These are phyloP conservation scores for Nemania abortiva DNA, from an alignment of 2,329 filamentous ascomycete genomes.

Conservation along the genomic window DNA sequence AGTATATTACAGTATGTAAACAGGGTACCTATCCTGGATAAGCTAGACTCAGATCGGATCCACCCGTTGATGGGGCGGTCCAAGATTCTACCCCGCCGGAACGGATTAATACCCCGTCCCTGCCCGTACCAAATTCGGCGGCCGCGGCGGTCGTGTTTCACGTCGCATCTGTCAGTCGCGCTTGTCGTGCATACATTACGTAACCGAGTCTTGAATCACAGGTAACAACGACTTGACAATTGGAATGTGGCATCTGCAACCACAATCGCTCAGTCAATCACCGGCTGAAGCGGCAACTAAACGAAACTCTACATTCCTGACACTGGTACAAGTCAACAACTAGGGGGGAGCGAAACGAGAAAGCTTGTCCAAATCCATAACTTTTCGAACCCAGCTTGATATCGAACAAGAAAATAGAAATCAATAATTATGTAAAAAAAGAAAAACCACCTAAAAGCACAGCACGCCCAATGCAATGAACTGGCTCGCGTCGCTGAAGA, in stretches of 20 bases:
- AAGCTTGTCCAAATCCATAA: neutral
- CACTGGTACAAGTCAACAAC: neutral
- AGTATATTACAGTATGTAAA: too few species aligned
- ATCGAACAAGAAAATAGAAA: neutral
- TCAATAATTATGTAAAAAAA: constrained; percentile 13
- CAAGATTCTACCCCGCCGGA: constrained; percentile 30
- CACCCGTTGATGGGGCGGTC: neutral
- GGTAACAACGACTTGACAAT: neutral
- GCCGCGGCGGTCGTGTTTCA: neutral
- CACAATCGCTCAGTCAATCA: constrained; percentile 12
- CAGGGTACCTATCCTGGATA: too few species aligned
- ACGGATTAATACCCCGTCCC: constrained; percentile 32
- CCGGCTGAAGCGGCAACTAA: neutral
- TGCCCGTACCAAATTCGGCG: neutral
- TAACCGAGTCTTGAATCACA: constrained; percentile 9
- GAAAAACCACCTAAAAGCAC: neutral
- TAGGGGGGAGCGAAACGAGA: neutral
- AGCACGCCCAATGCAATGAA: constrained; percentile 20
- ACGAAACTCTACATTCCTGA: constrained; percentile 4
- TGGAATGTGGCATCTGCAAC: constrained; percentile 5
- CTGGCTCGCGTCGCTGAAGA: constrained; percentile 40
- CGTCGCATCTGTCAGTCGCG: neutral
- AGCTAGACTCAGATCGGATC: neutral
- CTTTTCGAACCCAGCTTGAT: neutral
- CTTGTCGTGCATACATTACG: constrained; percentile 7